These are phyloP conservation scores for Rhizopogon vulgaris DNA, from an alignment of 768 basidiomycete genomes.

Conservation along the genomic window DNA sequence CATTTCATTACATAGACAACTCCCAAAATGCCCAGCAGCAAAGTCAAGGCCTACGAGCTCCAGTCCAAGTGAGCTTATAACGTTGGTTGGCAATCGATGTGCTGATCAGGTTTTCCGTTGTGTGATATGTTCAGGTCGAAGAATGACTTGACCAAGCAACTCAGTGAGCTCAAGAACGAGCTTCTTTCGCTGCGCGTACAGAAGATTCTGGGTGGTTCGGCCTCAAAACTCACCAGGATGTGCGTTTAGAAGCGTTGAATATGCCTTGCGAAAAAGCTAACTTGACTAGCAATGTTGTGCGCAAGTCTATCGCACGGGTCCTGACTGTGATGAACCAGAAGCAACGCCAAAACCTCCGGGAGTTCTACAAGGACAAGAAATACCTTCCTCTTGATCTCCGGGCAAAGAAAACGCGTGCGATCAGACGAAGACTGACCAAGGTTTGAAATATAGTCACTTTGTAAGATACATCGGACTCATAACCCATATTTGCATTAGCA, in stretches of 20 bases:
- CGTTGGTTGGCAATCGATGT: neutral
- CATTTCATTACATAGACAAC: conserved; percentile 16
- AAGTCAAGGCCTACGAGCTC: conserved; percentile 95
- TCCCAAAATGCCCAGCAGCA: conserved; percentile 74
- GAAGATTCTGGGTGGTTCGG: conserved; percentile 94
- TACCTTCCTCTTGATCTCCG: conserved; percentile 97
- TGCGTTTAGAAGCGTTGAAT: conserved; percentile 35
- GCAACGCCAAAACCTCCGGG: conserved; percentile 91
- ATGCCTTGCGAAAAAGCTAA: neutral
- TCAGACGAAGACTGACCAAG: conserved; percentile 90
- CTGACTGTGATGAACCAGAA: conserved; percentile 99
- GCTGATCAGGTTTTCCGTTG: conserved; percentile 8
- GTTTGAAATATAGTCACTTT: conserved; percentile 35
- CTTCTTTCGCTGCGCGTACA: conserved; percentile 91
- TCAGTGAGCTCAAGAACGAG: conserved; percentile 92
- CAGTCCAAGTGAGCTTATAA: conserved; percentile 74
- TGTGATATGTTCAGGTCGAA: conserved; percentile 61
- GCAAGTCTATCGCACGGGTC: conserved; percentile 98
- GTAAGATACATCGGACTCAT: neutral
- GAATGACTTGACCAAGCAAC: conserved; percentile 93
- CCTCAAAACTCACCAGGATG: conserved; percentile 97
- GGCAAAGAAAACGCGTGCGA: conserved; percentile 96
- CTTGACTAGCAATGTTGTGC: conserved; percentile 73
- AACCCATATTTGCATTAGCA: conserved; percentile 39
- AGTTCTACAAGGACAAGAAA: conserved; percentile 97